Base-by-base conservation (phyloP, 345 rosid genomes). In the Noccaea caerulescens region DNA sequence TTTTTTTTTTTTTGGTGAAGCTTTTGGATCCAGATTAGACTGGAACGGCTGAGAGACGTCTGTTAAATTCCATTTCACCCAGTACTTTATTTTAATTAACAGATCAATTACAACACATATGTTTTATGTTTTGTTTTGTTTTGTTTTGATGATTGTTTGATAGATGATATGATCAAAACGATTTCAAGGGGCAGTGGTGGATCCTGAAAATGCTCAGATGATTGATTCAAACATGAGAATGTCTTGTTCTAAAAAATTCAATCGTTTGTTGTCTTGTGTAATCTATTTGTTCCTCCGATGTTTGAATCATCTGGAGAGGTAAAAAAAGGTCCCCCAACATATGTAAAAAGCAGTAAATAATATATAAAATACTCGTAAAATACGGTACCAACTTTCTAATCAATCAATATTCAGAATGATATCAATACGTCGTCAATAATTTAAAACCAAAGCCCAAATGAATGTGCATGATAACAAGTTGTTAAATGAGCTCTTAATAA, bases 401-500 rank as follows among this genome's bases (percentile, higher is more conserved):
- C 16, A 36, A 54, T 12, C 16, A 36, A 54, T 6, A 61, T 5
- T 27, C 13, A 41, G 52, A 34, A 55, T 43, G 20, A 34, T 44
- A 68, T 68, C 10, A 43, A 34, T 30, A 58, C 57, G 36, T 46
- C 13, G 39, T 58, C 14, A 13, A 16, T 33, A 55, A 16, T 8
- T 34, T 10, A 13, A 41, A 12, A 12, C 18, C 11, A 42, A 42
- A 54, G 12, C 52, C 20, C 0, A 7, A 46, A 30, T 58, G 66
- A 47, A 69, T 57, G 56, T 46, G 8, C 49, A 13, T 67, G 42
- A 18, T 27, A 23, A 36, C 39, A 39, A 38, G 4, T 11, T 16
- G 42, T 43, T 44, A 20, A 68, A 53, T 41, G 61, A 16, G 49
- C 68, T 44, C 63, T 63, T 16, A 42, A 58, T 58, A 45, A 36